phyloP scores from a whole-genome alignment of 129 eudicot species.

The Chrysanthemum makinoi region DNA sequence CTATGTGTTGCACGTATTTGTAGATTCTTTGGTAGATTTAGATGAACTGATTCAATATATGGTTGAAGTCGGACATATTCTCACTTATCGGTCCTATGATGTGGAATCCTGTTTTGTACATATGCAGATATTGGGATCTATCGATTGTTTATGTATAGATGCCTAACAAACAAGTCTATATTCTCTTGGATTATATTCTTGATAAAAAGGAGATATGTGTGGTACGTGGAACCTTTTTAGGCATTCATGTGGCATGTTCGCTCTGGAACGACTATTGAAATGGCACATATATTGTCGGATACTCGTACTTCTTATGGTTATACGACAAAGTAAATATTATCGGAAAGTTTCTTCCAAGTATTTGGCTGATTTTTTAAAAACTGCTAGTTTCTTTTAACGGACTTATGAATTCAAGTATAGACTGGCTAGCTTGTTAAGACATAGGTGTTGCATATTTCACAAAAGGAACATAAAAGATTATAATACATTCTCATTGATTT shows the following conservation, averaged over 20 bases:
- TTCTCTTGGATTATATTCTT: not conserved
- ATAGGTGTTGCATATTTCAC: too few species aligned
- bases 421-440: too few species aligned
- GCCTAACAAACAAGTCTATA: not conserved
- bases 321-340: not conserved
- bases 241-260: not conserved
- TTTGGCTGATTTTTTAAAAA: too few species aligned
- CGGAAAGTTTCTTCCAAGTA: not conserved
- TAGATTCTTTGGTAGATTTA: not conserved
- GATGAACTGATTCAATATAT: not conserved
- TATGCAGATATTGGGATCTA: not conserved
- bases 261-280: not conserved
- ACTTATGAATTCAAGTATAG: too few species aligned
- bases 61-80: not conserved
- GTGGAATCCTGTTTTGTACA: not conserved
- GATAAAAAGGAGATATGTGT: slow-evolving; percentile 6
- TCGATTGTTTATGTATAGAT: not conserved
- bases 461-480: too few species aligned
- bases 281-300: not conserved
- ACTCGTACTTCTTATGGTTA: not conserved
- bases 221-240: not conserved
- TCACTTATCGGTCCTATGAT: slow-evolving; percentile 1
- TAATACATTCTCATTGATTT: too few species aligned
- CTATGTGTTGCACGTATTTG: not conserved
- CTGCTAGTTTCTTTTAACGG: too few species aligned